Evolutionary conservation across 352 stramenopile genomes (phyloP), one percentile per base, ranked within the genome.

Genomic region (Phytophthora macrochlamydospora): DNA sequence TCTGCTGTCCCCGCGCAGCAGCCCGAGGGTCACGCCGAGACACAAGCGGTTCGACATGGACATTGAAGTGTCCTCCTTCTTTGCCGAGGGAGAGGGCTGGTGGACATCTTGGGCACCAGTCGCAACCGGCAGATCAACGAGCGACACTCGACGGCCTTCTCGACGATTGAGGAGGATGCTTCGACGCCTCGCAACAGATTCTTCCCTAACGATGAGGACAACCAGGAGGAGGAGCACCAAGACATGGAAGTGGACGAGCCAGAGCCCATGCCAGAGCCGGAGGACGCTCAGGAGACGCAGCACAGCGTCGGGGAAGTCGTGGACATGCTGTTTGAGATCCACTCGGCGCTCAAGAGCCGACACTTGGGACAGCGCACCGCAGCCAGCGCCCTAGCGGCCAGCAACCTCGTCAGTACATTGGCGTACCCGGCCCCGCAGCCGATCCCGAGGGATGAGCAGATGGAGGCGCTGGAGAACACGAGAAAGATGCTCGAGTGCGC

Each of bases 401-500:
- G 83, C 37, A 94, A 94, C 67, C 66, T 94, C 24, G 87, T 94
- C 18, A 90, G 78, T 31, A 87, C 78, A 2, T 48, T 92, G 13
- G 81, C 83, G 40, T 92, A 85, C 51, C 83, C 87, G 0, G 52
- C 68, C 2, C 61, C 69, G 0, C 75, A 81, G 37, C 78, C 82
- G 0, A 83, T 93, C 30, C 83, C 85, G 2, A 81, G 87, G 28
- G 87, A 94, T 51, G 87, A 92, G 56, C 81, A 93, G 69, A 64
- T 92, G 14, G 85, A 94, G 51, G 75, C 83, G n/a, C 71, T 93
- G 2, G 83, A 94, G 43, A 92, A 94, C 71, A 92, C 81, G 13
- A 73, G 83, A 52, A 92, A 92, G 73, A 94, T 94, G 87, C 85
- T 94, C 12, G 85, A 94, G 65, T 94, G 87, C 54, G 85, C 87